Evolutionary conservation across 345 rosid genomes (phyloP).

Genomic region (Moricandia moricandioides): DNA sequence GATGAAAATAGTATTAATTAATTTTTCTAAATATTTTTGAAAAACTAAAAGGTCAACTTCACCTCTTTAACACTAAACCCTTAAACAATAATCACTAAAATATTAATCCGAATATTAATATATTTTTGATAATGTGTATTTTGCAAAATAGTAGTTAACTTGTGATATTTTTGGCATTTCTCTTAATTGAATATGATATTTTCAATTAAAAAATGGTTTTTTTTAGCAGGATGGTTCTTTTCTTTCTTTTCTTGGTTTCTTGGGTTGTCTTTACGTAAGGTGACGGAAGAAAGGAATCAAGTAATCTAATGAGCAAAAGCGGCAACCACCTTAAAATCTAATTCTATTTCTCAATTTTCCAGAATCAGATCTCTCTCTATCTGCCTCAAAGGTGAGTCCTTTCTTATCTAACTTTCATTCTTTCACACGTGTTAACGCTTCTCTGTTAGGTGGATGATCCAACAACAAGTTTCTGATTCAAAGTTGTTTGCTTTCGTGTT

Average conservation of each 20-base stretch:
- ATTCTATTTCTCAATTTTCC: neutral
- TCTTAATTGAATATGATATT: no score
- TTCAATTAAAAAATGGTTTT: no score
- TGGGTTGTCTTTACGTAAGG: neutral
- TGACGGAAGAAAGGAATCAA: neutral
- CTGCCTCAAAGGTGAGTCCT: constrained; percentile 15
- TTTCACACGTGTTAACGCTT: neutral
- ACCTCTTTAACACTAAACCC: no score
- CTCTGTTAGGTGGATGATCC: constrained; percentile 3
- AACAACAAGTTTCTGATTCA: neutral
- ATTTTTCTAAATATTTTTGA: no score
- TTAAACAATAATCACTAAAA: no score
- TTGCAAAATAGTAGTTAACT: no score
- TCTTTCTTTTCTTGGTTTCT: neutral
- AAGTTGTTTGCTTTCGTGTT: constrained; percentile 13
- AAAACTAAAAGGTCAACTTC: no score
- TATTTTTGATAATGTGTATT: no score
- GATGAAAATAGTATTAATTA: no score
- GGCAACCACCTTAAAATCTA: neutral
- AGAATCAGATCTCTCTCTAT: constrained; percentile 13
- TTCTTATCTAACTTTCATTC: neutral
- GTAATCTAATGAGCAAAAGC: neutral
- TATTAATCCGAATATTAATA: no score
- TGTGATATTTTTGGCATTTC: no score
- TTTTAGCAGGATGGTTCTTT: no score